phyloP scores from a whole-genome alignment of 2,329 filamentous ascomycete species.

The Furcasterigmium sp. region DNA sequence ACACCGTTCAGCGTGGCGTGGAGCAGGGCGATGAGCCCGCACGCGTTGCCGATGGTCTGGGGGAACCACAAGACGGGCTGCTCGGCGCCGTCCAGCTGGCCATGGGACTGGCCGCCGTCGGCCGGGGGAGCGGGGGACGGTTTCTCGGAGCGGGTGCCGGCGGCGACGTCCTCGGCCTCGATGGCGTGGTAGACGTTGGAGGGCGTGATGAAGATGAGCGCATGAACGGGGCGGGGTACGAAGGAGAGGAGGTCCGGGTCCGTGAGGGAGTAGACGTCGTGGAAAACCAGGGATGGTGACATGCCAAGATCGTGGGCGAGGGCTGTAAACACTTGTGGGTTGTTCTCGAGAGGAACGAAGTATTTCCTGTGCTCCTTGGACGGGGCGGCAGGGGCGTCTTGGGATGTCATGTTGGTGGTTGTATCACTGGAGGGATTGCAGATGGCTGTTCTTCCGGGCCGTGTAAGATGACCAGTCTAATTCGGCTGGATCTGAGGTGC shows the following conservation, averaged over 20 bases:
- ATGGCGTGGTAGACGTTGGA: slow-evolving; percentile 21
- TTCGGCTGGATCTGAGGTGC: no score
- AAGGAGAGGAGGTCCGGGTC: slow-evolving; percentile 71
- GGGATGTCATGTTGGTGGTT: slow-evolving; percentile 18
- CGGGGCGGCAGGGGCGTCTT: no score
- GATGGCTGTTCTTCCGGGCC: no score
- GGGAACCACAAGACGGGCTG: slow-evolving; percentile 79
- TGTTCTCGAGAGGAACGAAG: slow-evolving; percentile 46
- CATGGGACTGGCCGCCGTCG: no score
- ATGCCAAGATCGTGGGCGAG: slow-evolving; percentile 69
- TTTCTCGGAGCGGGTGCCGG: neutral
- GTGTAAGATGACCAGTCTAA: no score
- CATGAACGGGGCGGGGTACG: slow-evolving; percentile 70
- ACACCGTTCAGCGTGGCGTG: slow-evolving; percentile 69
- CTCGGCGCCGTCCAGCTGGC: slow-evolving; percentile 19
- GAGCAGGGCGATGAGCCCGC: slow-evolving; percentile 72
- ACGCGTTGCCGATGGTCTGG: slow-evolving; percentile 80
- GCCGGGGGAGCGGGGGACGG: no score
- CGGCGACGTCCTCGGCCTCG: slow-evolving; percentile 4
- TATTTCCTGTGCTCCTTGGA: slow-evolving; percentile 23
- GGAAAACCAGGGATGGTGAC: slow-evolving; percentile 62
- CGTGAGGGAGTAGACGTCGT: slow-evolving; percentile 78
- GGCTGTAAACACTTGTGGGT: slow-evolving; percentile 72
- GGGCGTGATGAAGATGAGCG: slow-evolving; percentile 77
- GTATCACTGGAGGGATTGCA: neutral